phyloP scores from a whole-genome alignment of 2,329 filamentous ascomycete species.

The Fusarium aywerte region DNA sequence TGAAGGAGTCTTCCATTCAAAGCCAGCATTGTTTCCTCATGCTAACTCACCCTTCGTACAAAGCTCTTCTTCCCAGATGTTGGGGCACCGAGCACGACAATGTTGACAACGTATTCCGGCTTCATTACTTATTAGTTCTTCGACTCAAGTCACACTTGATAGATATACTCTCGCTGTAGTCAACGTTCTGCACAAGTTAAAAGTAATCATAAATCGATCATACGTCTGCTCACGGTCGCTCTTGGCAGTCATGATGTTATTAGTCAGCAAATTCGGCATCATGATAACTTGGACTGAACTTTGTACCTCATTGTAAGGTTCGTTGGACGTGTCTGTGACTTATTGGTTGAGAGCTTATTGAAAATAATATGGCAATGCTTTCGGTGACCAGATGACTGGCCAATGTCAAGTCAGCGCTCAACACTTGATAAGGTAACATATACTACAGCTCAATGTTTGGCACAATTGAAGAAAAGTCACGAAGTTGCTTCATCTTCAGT shows the following conservation, averaged over 20 bases:
- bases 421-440: background rate
- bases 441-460: background rate
- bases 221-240: conserved; percentile 13
- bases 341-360: background rate
- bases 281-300: conserved; percentile 6
- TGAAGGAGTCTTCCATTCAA: background rate
- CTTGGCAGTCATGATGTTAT: conserved; percentile 32
- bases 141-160: background rate
- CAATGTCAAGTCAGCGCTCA: background rate
- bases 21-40: background rate
- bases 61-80: conserved; percentile 36
- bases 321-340: background rate
- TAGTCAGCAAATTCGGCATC: conserved; percentile 33
- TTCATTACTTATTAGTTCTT: conserved; percentile 6
- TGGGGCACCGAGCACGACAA: conserved; percentile 32
- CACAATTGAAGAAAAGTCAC: background rate
- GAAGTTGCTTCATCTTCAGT: background rate
- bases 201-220: conserved; percentile 7
- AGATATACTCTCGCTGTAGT: background rate
- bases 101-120: conserved; percentile 23
- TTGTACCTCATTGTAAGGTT: background rate
- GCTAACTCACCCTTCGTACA: conserved; percentile 34
- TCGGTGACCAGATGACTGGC: background rate
- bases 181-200: background rate
- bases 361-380: background rate